phyloP scores from a whole-genome alignment of 495 filamentous ascomycete genomes.

The Xylaria venustula region DNA sequence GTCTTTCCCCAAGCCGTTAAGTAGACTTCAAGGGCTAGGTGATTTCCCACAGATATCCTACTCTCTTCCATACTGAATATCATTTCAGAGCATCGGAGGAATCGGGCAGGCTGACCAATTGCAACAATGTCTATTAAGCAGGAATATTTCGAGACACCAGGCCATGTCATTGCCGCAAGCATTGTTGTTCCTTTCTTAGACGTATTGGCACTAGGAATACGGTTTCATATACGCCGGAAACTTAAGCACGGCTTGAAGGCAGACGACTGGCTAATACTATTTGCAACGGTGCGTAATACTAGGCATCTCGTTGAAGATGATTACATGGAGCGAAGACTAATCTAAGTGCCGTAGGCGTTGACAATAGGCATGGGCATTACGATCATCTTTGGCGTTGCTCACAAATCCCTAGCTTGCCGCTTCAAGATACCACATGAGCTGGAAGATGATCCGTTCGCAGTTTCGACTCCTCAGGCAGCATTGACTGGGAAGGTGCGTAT shows the following conservation, averaged over 20 bases:
- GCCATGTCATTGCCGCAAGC: constrained; percentile 12
- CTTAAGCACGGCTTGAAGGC: constrained; percentile 21
- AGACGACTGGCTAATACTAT: constrained; percentile 30
- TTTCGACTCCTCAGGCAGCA: neutral
- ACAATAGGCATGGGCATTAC: constrained; percentile 9
- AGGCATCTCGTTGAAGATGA: neutral
- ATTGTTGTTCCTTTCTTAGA: constrained; percentile 2
- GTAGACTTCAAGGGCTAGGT: no score
- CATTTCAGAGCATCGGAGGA: neutral
- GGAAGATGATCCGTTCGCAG: neutral
- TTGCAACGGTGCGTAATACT: constrained; percentile 16
- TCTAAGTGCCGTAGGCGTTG: neutral
- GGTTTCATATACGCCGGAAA: constrained; percentile 16
- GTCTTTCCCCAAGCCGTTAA: no score
- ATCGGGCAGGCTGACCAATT: neutral
- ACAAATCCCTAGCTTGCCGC: neutral
- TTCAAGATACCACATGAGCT: constrained; percentile 4
- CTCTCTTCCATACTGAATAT: no score
- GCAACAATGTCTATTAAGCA: neutral
- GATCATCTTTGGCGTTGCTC: constrained; percentile 3
- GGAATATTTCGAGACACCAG: constrained; percentile 1
- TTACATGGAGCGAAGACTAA: neutral
- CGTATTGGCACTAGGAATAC: constrained; percentile 11
- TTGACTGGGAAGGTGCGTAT: neutral
- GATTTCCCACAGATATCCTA: no score